These are phyloP conservation scores for Melocanna baccifera DNA, from an alignment of 176 grass and related monocot genomes.

Conservation along the genomic window DNA sequence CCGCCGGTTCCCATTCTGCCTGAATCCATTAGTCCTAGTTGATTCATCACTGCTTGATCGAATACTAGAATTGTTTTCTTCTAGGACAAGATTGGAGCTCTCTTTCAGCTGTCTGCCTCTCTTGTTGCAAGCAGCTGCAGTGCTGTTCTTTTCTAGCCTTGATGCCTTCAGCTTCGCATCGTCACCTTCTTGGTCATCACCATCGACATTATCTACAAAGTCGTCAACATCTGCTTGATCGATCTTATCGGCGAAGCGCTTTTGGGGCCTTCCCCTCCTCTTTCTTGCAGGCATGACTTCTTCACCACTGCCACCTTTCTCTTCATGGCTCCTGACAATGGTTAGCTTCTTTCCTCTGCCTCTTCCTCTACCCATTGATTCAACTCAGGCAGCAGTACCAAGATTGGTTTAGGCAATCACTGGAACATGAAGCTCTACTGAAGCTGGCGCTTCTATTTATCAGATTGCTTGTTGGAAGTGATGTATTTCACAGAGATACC, in stretches of 20 bases:
- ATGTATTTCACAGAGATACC: not conserved
- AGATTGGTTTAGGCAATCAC: slow-evolving; percentile 12
- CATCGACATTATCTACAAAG: slow-evolving; percentile 42
- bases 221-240: slow-evolving; percentile 47
- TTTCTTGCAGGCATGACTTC: slow-evolving; percentile 53
- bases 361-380: slow-evolving; percentile 75
- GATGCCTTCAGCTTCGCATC: slow-evolving; percentile 33
- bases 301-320: slow-evolving; percentile 60
- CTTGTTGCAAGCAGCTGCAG: slow-evolving; percentile 41
- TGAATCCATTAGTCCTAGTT: slow-evolving; percentile 48
- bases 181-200: slow-evolving; percentile 35
- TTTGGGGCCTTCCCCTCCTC: slow-evolving; percentile 78
- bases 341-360: slow-evolving; percentile 58
- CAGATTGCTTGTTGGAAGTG: slow-evolving; percentile 4
- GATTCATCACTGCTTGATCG: slow-evolving; percentile 55
- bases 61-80: slow-evolving; percentile 37
- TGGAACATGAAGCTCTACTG: not conserved
- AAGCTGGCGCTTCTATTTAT: slow-evolving; percentile 9
- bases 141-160: slow-evolving; percentile 33
- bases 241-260: slow-evolving; percentile 45
- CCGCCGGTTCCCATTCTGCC: slow-evolving; percentile 62
- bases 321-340: slow-evolving; percentile 54
- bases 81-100: slow-evolving; percentile 36
- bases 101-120: slow-evolving; percentile 55
- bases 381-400: not conserved